Evolutionary conservation across 108 stramenopile species (phyloP), one percentile per base, ranked within the genome.

Genomic region (Pseudonitzschia multistriata): DNA sequence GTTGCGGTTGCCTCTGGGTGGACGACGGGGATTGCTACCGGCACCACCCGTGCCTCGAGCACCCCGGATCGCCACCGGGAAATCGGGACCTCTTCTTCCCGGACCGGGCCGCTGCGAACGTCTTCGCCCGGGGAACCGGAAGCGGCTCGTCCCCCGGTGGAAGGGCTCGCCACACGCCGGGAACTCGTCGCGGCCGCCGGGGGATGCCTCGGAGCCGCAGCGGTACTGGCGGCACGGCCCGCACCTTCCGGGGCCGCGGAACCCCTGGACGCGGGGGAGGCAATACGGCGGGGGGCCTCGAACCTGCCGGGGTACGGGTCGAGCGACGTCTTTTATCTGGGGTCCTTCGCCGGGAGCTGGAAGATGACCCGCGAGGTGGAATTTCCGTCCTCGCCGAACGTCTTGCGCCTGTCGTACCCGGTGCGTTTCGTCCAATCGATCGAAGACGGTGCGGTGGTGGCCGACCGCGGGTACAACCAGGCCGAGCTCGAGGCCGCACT

Each of bases 401-500:
- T 47, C 39, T 45, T 92, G 1, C 47, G 53, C 13, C 54, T 92
- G 15, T 30, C 34, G 4, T 87, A 78, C 37, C 81, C 86, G 29
- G 73, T 88, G 50, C 82, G 88, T 68, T 93, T 88, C 68, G 74
- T 93, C 24, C 74, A 72, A 42, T 79, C 81, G 24, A 67, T 73
- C 19, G 74, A 74, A 30, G 64, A 76, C 60, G 42, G 68, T 49
- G 76, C 78, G 0, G 88, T 83, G 29, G 80, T 93, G 35, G 89
- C 92, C 3, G 92, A 93, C 67, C 72, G 92, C 35, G 78, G 81
- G n/a, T 85, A 78, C 71, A 93, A 93, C 71, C 84, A 87, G 70
- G 75, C 64, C 35, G 79, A 80, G 0, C 76, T 81, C 37, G 72
- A 88, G 50, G 35, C 45, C 19, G 81, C 88, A 27, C n/a, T 59